A percentile compares a stretch with the other conserved stretches of the same genome.
Evolutionary conservation across 2,329 filamentous ascomycete genomes (phyloP).

Genomic region (Metarhizium humberi): DNA sequence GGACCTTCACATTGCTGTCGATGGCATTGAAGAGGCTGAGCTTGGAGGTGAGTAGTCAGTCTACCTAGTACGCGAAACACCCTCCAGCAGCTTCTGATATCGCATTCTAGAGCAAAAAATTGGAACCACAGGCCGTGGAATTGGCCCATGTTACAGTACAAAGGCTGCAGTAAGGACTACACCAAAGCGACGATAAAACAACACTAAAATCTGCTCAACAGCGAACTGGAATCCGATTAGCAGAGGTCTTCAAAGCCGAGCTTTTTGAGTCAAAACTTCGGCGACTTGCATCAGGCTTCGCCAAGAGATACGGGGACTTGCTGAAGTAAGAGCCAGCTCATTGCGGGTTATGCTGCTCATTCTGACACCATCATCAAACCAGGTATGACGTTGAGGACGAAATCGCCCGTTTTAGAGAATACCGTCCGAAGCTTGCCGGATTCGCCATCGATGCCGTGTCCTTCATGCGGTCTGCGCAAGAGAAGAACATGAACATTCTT

Average conservation of each 20-base stretch:
- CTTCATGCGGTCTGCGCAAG: conserved; percentile 53
- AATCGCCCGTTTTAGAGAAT: conserved; percentile 50
- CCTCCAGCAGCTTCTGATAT: background rate
- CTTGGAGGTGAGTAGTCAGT: conserved; percentile 23
- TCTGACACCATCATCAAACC: too few relatives aligned
- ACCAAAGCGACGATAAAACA: too few relatives aligned
- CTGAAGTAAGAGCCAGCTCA: conserved; percentile 25
- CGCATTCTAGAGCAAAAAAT: conserved; percentile 15
- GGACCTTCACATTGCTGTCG: conserved; percentile 56
- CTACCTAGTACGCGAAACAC: background rate
- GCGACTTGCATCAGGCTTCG: conserved; percentile 42
- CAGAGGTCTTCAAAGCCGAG: conserved; percentile 58
- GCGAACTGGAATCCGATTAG: conserved; percentile 56
- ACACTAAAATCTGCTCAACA: too few relatives aligned
- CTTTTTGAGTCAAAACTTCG: conserved; percentile 59
- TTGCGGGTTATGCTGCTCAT: too few relatives aligned
- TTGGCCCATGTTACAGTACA: conserved; percentile 12
- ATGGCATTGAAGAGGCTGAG: conserved; percentile 56
- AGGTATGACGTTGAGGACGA: conserved; percentile 59
- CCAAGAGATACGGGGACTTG: conserved; percentile 59
- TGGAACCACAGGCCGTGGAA: conserved; percentile 27
- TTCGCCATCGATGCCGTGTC: conserved; percentile 60
- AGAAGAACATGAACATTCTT: conserved; percentile 49
- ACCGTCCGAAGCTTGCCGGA: conserved; percentile 45
- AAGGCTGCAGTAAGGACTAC: conserved; percentile 8